Conservation (phyloP, 176 grass and related monocot species). For the Pharus latifolius region DNA sequence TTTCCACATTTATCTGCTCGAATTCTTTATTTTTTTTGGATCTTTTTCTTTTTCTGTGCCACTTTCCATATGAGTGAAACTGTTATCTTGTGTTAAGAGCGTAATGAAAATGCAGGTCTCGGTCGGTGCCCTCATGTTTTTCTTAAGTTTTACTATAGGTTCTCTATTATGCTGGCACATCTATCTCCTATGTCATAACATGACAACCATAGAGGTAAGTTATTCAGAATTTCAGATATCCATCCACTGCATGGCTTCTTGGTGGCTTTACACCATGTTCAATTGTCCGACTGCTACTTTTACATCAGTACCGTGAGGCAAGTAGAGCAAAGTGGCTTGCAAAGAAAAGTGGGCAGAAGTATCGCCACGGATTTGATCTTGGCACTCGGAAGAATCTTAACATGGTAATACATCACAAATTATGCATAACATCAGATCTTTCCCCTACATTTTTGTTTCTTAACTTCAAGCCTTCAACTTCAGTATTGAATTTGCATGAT, state of each 20-base stretch:
- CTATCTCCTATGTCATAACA: constrained; percentile 76
- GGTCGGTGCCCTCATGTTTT: constrained; percentile 41
- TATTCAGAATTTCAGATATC: not conserved
- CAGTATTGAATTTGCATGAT: not conserved
- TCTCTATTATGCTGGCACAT: constrained; percentile 88
- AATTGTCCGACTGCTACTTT: not conserved
- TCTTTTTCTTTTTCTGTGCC: too few relatives aligned
- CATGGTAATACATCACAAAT: constrained; percentile 27
- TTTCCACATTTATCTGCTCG: not conserved
- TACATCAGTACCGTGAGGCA: constrained; percentile 46
- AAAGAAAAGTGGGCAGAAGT: constrained; percentile 81
- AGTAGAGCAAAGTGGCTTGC: constrained; percentile 88
- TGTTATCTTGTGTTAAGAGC: not conserved
- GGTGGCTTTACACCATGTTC: not conserved
- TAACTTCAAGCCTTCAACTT: not conserved
- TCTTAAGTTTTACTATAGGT: constrained; percentile 65
- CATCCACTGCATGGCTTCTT: not conserved
- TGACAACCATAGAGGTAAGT: constrained; percentile 91
- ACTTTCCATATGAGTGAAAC: not conserved
- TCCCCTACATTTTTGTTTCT: not conserved
- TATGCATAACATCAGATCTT: not conserved
- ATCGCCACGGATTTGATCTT: constrained; percentile 75
- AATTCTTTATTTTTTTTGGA: too few relatives aligned
- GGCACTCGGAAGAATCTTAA: constrained; percentile 68
- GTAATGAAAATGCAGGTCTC: constrained; percentile 40